A percentile compares a stretch with the other conserved stretches of the same genome.
These are phyloP conservation scores for Trichosporon coremiiforme DNA, from an alignment of 1,284 basidiomycete species.

Conservation along the genomic window DNA sequence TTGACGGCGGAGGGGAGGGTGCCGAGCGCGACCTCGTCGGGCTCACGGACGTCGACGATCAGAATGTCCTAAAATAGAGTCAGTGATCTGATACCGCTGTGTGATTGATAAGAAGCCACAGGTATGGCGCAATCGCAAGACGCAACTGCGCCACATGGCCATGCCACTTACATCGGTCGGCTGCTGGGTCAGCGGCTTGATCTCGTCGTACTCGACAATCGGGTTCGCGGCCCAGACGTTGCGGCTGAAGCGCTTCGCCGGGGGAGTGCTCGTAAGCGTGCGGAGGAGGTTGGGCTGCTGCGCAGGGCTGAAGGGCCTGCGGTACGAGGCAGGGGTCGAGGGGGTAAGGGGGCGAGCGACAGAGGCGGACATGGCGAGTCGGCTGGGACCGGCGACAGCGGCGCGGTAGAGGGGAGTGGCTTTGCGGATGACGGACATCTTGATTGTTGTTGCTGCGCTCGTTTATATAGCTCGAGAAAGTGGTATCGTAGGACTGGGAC, in stretches of 20 bases:
- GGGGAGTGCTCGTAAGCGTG: slow-evolving; percentile 3
- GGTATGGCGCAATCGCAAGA: background rate
- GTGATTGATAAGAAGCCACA: background rate
- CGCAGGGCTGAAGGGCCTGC: slow-evolving; percentile 9
- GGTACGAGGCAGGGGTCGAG: background rate
- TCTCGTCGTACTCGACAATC: slow-evolving; percentile 74
- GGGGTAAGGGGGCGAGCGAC: slow-evolving; percentile 12
- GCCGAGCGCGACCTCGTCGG: slow-evolving; percentile 88
- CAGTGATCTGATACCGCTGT: background rate
- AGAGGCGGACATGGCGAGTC: slow-evolving; percentile 15
- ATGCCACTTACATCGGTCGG: slow-evolving; percentile 71
- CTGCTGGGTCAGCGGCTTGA: slow-evolving; percentile 78
- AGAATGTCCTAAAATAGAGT: slow-evolving; percentile 66
- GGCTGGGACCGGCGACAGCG: slow-evolving; percentile 14
- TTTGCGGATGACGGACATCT: slow-evolving; percentile 17
- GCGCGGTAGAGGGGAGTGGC: slow-evolving; percentile 15
- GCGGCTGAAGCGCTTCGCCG: slow-evolving; percentile 22
- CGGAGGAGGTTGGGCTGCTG: slow-evolving; percentile 1
- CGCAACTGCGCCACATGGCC: background rate
- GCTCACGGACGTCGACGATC: slow-evolving; percentile 90
- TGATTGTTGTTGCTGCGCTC: background rate
- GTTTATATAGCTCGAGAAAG: slow-evolving; percentile 6
- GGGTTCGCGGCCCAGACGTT: slow-evolving; percentile 54
- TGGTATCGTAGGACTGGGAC: slow-evolving; percentile 4
- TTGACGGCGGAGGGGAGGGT: slow-evolving; percentile 95